These are phyloP conservation scores for Acacia concinna DNA, from an alignment of 331 rosid species.

Conservation along the genomic window DNA sequence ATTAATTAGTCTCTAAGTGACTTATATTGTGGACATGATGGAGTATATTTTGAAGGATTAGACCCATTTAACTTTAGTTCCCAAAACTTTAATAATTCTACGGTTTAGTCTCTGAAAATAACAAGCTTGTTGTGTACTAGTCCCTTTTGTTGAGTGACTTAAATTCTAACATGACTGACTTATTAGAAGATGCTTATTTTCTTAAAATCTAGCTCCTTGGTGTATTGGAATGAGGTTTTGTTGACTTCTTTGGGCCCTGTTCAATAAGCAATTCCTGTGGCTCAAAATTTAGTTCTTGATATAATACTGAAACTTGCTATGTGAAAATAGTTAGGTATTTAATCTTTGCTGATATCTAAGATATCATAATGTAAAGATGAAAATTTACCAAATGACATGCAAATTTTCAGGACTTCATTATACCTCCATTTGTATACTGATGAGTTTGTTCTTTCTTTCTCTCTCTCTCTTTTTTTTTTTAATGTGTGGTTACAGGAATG, in stretches of 20 bases:
- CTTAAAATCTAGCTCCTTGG: neutral
- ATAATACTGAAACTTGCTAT: neutral
- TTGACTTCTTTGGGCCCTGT: neutral
- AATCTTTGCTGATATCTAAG: neutral
- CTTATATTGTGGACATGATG: too few species aligned
- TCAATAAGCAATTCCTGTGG: neutral
- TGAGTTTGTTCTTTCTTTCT: constrained; percentile 10
- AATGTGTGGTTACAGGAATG: constrained; percentile 63
- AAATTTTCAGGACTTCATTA: neutral
- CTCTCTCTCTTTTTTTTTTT: too few species aligned
- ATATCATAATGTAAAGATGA: neutral
- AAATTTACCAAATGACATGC: neutral
- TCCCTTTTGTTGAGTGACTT: neutral
- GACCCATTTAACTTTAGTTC: neutral
- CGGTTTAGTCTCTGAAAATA: neutral
- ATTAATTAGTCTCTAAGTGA: too few species aligned
- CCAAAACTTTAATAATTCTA: neutral
- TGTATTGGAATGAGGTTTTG: too few species aligned
- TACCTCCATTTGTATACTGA: neutral
- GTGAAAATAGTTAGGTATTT: neutral
- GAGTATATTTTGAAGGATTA: too few species aligned
- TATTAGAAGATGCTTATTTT: neutral
- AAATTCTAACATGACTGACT: too few species aligned
- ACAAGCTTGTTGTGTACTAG: neutral
- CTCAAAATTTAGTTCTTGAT: neutral